Evolutionary conservation across 768 basidiomycete species (phyloP).

Genomic region (Vararia minispora): DNA sequence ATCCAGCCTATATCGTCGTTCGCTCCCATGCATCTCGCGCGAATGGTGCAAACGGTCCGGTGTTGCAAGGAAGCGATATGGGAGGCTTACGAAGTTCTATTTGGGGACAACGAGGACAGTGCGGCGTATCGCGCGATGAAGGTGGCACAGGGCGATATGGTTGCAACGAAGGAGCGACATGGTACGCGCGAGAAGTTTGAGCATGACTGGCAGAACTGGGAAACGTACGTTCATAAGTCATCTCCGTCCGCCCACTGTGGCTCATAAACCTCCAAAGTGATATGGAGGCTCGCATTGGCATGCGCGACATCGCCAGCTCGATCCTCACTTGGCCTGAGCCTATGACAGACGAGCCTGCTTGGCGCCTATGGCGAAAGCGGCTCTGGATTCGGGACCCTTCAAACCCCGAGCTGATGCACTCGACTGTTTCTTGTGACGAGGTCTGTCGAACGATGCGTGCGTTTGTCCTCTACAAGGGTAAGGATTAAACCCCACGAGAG

Average conservation of each 20-base stretch:
- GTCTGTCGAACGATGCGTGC: too few species aligned
- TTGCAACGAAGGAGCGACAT: too few species aligned
- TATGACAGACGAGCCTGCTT: constrained; percentile 35
- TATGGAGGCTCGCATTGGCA: constrained; percentile 61
- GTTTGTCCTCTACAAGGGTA: too few species aligned
- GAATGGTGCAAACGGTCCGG: constrained; percentile 40
- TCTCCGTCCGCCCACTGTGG: constrained; percentile 8
- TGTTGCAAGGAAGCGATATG: constrained; percentile 66
- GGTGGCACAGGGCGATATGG: too few species aligned
- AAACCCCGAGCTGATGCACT: too few species aligned
- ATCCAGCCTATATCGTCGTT: constrained; percentile 29
- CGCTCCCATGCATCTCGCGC: constrained; percentile 57
- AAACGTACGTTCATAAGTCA: constrained; percentile 34
- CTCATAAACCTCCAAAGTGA: constrained; percentile 33
- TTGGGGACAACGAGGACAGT: constrained; percentile 18
- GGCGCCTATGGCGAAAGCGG: constrained; percentile 38
- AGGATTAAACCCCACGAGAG: too few species aligned
- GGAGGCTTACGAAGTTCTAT: constrained; percentile 45
- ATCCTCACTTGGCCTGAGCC: constrained; percentile 44
- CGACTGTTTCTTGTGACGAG: too few species aligned
- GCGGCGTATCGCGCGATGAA: too few species aligned
- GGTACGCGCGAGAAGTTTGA: constrained; percentile 53
- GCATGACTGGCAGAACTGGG: constrained; percentile 57
- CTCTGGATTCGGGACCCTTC: too few species aligned
- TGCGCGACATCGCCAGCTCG: constrained; percentile 37